Conservation (phyloP, 768 basidiomycete genomes). For the Boletus pseudopeckii region DNA sequence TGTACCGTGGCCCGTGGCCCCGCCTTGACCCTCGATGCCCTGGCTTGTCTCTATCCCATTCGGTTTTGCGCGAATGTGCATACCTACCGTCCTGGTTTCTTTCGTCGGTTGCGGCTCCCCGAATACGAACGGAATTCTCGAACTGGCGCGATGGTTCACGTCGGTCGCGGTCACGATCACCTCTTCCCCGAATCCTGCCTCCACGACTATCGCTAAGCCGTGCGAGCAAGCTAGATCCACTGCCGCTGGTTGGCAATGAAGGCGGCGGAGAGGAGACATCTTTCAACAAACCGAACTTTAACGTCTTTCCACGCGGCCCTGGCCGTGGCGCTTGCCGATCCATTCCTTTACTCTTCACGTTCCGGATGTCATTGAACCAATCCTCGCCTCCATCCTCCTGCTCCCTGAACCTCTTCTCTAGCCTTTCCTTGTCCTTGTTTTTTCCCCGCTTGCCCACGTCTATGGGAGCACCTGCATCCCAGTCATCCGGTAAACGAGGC, state of each 20-base stretch:
- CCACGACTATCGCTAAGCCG: slow-evolving; percentile 24
- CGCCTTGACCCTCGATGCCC: slow-evolving; percentile 20
- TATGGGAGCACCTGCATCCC: slow-evolving; percentile 46
- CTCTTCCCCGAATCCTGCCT: slow-evolving; percentile 3
- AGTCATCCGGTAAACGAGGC: slow-evolving; percentile 37
- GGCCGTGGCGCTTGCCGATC: slow-evolving; percentile 10
- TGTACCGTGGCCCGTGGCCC: slow-evolving; percentile 44
- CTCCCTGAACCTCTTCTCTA: slow-evolving; percentile 50
- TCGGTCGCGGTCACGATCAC: slow-evolving; percentile 6
- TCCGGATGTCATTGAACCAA: slow-evolving; percentile 55
- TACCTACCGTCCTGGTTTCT: slow-evolving; percentile 13
- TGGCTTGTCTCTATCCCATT: slow-evolving; percentile 21
- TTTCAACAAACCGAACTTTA: slow-evolving; percentile 37
- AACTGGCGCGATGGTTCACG: slow-evolving; percentile 3
- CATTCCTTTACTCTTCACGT: slow-evolving; percentile 28
- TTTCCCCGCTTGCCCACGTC: slow-evolving; percentile 67
- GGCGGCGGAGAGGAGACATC: slow-evolving; percentile 20
- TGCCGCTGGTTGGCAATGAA: slow-evolving; percentile 20
- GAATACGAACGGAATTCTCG: slow-evolving; percentile 23
- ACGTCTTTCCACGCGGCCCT: slow-evolving; percentile 28
- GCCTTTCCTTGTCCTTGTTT: slow-evolving; percentile 53
- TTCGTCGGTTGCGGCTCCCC: slow-evolving; percentile 28
- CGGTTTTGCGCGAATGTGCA: slow-evolving; percentile 8
- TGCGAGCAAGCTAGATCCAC: slow-evolving; percentile 33
- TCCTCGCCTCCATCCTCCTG: slow-evolving; percentile 59